Percentiles rank a stretch among this genome's conserved stretches.
Evolutionary conservation across 2,329 filamentous ascomycete species (phyloP).

Genomic region (Didymella sp.): DNA sequence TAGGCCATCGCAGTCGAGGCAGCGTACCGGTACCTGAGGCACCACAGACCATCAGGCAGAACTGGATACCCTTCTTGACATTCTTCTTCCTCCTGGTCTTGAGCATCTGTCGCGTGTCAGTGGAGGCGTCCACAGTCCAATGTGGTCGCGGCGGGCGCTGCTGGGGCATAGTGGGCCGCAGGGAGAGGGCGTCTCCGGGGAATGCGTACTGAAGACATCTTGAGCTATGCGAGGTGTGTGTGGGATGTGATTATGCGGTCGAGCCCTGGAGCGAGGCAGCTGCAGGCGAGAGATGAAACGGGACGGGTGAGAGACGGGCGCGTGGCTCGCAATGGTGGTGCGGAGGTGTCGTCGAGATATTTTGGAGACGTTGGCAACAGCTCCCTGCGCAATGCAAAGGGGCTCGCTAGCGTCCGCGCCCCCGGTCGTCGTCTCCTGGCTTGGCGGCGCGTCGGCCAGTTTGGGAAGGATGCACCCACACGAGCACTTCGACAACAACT

Average conservation of each 20-base stretch:
- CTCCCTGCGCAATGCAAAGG: constrained; percentile 49
- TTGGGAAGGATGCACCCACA: constrained; percentile 24
- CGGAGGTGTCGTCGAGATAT: constrained; percentile 48
- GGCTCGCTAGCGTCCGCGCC: constrained; percentile 47
- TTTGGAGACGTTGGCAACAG: constrained; percentile 50
- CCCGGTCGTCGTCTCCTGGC: constrained; percentile 44
- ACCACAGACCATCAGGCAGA: constrained; percentile 99
- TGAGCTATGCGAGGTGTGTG: constrained; percentile 32
- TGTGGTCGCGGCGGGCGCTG: constrained; percentile 22
- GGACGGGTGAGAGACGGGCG: constrained; percentile 25
- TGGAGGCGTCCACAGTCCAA: constrained; percentile 27
- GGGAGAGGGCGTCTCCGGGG: constrained; percentile 34
- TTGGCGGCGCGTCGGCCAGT: constrained; percentile 34
- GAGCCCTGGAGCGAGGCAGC: constrained; percentile 31
- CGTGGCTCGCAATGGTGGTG: constrained; percentile 33
- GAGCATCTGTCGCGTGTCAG: constrained; percentile 55
- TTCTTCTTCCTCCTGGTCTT: constrained; percentile 99
- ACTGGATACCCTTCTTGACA: constrained; percentile 99
- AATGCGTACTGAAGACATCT: constrained; percentile 49
- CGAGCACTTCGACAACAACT: not conserved
- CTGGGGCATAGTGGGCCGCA: constrained; percentile 32
- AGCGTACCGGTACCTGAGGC: constrained; percentile 93
- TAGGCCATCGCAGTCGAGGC: not conserved
- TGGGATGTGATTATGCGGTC: constrained; percentile 28
- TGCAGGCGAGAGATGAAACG: constrained; percentile 30